These are phyloP conservation scores for Geotrichum reessii DNA, from an alignment of 1,139 yeast species.

Conservation along the genomic window DNA sequence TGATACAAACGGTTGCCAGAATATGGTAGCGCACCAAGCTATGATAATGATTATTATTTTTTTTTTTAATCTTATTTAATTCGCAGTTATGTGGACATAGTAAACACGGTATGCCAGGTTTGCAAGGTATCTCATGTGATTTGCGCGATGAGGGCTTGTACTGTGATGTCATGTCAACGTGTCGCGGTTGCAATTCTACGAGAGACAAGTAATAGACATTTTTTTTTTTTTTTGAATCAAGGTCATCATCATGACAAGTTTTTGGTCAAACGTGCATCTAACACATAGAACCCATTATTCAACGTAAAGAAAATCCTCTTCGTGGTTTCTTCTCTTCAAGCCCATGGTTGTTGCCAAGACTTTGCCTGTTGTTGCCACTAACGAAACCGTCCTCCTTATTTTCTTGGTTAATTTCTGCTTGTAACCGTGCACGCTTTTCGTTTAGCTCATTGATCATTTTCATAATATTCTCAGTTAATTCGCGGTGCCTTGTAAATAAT, in stretches of 20 bases:
- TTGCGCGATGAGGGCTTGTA: no score
- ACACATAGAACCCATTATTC: conserved; percentile 13
- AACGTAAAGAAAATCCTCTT: conserved; percentile 51
- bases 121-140: neutral
- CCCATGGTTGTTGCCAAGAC: conserved; percentile 36
- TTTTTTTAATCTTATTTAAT: no score
- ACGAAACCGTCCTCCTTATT: neutral
- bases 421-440: conserved; percentile 82
- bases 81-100: no score
- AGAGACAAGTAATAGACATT: no score
- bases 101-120: neutral
- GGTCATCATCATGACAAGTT: no score
- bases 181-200: neutral
- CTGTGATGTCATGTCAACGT: neutral
- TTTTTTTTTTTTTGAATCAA: no score
- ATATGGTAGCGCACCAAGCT: no score
- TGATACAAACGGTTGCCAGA: no score
- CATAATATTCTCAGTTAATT: conserved; percentile 89
- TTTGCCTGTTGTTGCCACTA: neutral
- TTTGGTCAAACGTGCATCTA: no score
- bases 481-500: conserved; percentile 89
- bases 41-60: no score
- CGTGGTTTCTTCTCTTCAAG: conserved; percentile 52
- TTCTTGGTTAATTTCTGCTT: conserved; percentile 42
- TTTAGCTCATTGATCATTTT: conserved; percentile 86